Evolutionary conservation across 805 yeast genomes (phyloP).

Genomic region (Nematodospora valgi): DNA sequence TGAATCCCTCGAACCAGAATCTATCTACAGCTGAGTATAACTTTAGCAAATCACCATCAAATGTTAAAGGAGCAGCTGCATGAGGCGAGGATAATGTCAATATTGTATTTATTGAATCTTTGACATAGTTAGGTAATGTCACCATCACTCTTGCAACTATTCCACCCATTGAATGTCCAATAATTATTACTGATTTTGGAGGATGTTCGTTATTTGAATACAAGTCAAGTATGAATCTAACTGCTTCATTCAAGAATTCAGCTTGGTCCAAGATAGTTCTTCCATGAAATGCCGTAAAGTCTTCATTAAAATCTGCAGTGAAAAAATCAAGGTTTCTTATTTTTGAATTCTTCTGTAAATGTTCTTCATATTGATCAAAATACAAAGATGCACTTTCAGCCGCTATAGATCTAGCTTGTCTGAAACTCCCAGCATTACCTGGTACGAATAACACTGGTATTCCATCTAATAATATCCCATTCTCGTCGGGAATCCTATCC

Average conservation of each 20-base stretch:
- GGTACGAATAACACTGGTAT: conserved; percentile 92
- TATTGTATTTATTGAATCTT: conserved; percentile 75
- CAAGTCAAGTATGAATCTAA: conserved; percentile 66
- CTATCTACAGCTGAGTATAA: conserved; percentile 71
- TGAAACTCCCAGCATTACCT: conserved; percentile 94
- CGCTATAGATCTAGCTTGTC: conserved; percentile 90
- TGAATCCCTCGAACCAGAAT: conserved; percentile 72
- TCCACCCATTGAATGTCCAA: conserved; percentile 98
- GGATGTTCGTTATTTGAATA: conserved; percentile 44
- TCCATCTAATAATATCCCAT: conserved; percentile 48
- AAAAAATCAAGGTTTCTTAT: conserved; percentile 71
- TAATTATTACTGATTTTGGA: conserved; percentile 69
- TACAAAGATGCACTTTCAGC: conserved; percentile 65
- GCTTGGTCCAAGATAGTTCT: conserved; percentile 91
- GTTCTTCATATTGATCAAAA: conserved; percentile 29
- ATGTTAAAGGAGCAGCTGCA: conserved; percentile 86
- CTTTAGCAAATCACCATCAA: conserved; percentile 81
- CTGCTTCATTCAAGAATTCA: conserved; percentile 86
- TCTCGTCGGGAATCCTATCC: conserved; percentile 48
- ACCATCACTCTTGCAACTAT: conserved; percentile 84
- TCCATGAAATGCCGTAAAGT: conserved; percentile 94
- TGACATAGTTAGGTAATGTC: conserved; percentile 70
- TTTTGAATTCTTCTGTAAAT: conserved; percentile 24
- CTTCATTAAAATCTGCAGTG: conserved; percentile 92
- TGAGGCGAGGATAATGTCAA: conserved; percentile 90